Evolutionary conservation across 371 early-diverging fungal species (phyloP).

Genomic region (Mucor indicus): DNA sequence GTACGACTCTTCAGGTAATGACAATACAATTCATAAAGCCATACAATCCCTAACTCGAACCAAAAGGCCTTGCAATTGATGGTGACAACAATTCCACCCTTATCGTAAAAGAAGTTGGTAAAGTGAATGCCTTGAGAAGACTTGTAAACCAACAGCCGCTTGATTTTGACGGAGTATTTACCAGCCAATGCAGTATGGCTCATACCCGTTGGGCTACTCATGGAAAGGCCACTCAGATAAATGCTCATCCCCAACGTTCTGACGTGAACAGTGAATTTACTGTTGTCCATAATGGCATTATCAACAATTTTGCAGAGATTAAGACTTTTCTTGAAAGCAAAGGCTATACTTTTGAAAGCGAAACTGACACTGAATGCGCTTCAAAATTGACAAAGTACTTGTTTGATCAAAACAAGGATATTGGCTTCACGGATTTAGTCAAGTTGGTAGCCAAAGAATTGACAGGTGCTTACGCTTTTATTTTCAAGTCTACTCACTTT

Average conservation of each 20-base stretch:
- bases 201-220: constrained; percentile 99
- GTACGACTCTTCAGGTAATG: constrained; percentile 95
- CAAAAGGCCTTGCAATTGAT: constrained; percentile 86
- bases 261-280: constrained; percentile 88
- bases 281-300: constrained; percentile 99
- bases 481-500: constrained; percentile 91
- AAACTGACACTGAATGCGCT: constrained; percentile 99
- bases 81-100: constrained; percentile 76
- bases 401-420: constrained; percentile 73
- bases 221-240: constrained; percentile 92
- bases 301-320: constrained; percentile 98
- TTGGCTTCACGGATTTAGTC: constrained; percentile 83
- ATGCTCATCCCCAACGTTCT: constrained; percentile 98
- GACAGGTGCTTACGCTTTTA: constrained; percentile 98
- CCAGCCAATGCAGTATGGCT: constrained; percentile 92
- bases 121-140: constrained; percentile 90
- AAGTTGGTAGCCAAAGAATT: constrained; percentile 94
- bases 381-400: constrained; percentile 97
- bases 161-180: constrained; percentile 74
- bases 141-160: constrained; percentile 70
- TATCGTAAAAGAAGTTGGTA: constrained; percentile 94
- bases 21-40: background rate
- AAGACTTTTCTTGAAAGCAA: constrained; percentile 92
- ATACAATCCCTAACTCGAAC: background rate
- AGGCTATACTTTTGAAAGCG: constrained; percentile 93